Conservation (phyloP, 2,329 filamentous ascomycete genomes). For the Escovopsis sp. region DNA sequence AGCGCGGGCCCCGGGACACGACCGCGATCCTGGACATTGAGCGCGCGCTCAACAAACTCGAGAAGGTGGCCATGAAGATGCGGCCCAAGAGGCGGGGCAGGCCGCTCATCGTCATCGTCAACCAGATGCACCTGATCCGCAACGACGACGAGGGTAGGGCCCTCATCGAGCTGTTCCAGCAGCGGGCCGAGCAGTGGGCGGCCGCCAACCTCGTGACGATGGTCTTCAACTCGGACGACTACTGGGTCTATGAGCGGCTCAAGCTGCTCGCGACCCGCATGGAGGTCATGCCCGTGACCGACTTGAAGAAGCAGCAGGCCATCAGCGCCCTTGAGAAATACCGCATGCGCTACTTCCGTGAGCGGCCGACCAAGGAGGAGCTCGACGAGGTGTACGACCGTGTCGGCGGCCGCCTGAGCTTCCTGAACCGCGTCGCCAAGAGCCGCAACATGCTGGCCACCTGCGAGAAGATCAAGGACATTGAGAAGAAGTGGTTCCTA, state of each 20-base stretch:
- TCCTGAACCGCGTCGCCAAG: slow-evolving; percentile 82
- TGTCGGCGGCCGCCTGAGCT: slow-evolving; percentile 79
- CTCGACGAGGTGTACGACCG: slow-evolving; percentile 71
- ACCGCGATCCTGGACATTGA: slow-evolving; percentile 91
- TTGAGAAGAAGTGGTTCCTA: slow-evolving; percentile 62
- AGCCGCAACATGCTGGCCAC: slow-evolving; percentile 63
- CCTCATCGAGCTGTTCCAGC: slow-evolving; percentile 84
- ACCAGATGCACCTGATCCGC: slow-evolving; percentile 79
- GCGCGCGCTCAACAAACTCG: slow-evolving; percentile 90
- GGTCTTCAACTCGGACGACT: slow-evolving; percentile 94
- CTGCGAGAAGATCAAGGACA: slow-evolving; percentile 57
- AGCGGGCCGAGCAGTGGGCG: slow-evolving; percentile 92
- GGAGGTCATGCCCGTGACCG: slow-evolving; percentile 78
- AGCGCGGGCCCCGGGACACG: slow-evolving; percentile 80
- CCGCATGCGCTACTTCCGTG: slow-evolving; percentile 60
- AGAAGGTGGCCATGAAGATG: slow-evolving; percentile 76
- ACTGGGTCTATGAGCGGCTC: slow-evolving; percentile 93
- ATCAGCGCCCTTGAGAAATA: slow-evolving; percentile 65
- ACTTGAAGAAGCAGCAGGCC: slow-evolving; percentile 67
- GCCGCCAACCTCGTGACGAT: slow-evolving; percentile 79
- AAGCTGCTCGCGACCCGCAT: slow-evolving; percentile 88
- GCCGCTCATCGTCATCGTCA: slow-evolving; percentile 85
- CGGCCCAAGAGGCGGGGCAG: slow-evolving; percentile 43
- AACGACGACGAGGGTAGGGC: slow-evolving; percentile 90
- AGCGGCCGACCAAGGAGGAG: slow-evolving; percentile 37